phyloP scores from a whole-genome alignment of 371 early-diverging fungal genomes.

The Vairimorpha necatrix region DNA sequence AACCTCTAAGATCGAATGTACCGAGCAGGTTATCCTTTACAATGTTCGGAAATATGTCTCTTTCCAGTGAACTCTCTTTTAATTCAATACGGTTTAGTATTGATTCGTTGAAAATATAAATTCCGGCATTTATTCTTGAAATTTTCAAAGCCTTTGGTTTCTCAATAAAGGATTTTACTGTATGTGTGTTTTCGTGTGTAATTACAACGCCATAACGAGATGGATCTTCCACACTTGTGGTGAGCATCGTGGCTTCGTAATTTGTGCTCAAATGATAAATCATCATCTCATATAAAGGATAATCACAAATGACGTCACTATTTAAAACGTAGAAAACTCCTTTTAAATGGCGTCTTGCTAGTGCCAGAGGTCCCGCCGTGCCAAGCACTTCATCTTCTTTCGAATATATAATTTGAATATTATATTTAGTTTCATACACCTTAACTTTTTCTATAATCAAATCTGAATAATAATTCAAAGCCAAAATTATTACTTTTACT shows the following conservation, averaged over 20 bases:
- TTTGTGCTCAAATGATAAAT: constrained; percentile 70
- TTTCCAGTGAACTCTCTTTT: constrained; percentile 69
- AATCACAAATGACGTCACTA: constrained; percentile 94
- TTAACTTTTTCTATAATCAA: constrained; percentile 74
- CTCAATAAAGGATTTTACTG: constrained; percentile 87
- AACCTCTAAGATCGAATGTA: constrained; percentile 83
- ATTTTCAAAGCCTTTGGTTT: constrained; percentile 86
- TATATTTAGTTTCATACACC: constrained; percentile 71
- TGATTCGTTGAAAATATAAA: constrained; percentile 85
- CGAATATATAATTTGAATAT: constrained; percentile 84
- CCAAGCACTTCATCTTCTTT: constrained; percentile 91
- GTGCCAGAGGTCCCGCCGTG: constrained; percentile 91
- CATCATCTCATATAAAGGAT: constrained; percentile 79
- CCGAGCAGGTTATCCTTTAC: constrained; percentile 75
- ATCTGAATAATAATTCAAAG: constrained; percentile 89
- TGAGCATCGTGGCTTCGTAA: constrained; percentile 65
- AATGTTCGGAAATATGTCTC: constrained; percentile 88
- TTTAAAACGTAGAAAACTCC: constrained; percentile 95
- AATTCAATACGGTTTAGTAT: constrained; percentile 82
- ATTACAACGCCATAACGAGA: constrained; percentile 92
- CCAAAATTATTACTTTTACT: constrained; percentile 88
- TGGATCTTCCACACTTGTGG: constrained; percentile 94
- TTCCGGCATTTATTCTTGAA: constrained; percentile 95
- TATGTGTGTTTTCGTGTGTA: constrained; percentile 65
- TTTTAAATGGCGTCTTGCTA: constrained; percentile 78